Base-by-base conservation (phyloP, 306 rosid species). In the Gastrolobium villosum region DNA sequence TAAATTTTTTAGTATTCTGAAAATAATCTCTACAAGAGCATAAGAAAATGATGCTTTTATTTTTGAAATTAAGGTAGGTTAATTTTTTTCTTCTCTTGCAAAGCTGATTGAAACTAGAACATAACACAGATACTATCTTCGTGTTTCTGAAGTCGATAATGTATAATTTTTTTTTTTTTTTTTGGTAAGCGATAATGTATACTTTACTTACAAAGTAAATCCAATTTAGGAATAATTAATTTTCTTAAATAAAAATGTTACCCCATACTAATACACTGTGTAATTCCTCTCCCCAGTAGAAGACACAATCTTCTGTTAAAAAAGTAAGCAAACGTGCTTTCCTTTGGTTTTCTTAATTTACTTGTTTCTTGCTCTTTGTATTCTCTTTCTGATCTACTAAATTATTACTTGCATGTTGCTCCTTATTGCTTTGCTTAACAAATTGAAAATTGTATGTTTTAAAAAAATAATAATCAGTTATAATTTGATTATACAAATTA, bases 351-450 rank as follows among this genome's bases (percentile, higher is more conserved):
- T 53, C 50, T 20, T 37, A 7, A 31, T 15, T 2, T 31, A 28
- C n/a, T n/a, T n/a, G 8, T 44, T 74, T 30, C 32, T 30, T n/a
- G 14, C 34, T 4, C 52, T 70, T 31, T 71, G 0, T 45, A 70
- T 71, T 37, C 32, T 26, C 7, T 61, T n/a, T 61, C 28, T 37
- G 54, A 37, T 62, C 50, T 15, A 71, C 54, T 14, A 14, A 70
- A 71, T 71, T 46, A 62, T 40, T 13, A 62, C 5, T 13, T 7
- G 59, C 30, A 1, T 8, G 2, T 45, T 13, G 55, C 26, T 37
- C 62, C 39, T 10, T 10, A 7, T 41, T 63, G 39, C 48, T 28
- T 70, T 62, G 28, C 69, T 41, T 61, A 60, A 60, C 55, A 79
- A 49, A 70, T 48, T 8, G 26, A 36, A 53, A 48, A 49, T 4